Evolutionary conservation across 192 early-diverging fungal species (phyloP).

Genomic region (Funneliformis geosporum): DNA sequence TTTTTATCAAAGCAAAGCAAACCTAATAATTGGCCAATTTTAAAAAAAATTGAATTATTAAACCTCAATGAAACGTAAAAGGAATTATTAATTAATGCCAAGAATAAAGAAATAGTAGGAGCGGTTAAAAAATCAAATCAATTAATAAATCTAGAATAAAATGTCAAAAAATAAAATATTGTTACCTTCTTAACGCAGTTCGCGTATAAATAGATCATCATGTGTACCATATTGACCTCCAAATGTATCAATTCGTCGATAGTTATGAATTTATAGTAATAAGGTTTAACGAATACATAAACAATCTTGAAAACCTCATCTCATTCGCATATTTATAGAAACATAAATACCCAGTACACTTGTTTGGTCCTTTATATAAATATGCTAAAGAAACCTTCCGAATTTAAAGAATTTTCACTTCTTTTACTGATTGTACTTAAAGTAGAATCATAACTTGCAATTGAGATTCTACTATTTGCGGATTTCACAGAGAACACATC

Average conservation of each 20-base stretch:
- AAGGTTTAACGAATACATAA: not conserved
- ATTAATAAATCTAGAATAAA: too few species aligned
- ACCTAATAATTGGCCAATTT: too few species aligned
- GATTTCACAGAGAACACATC: not conserved
- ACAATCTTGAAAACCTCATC: not conserved
- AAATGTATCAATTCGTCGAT: constrained; percentile 17
- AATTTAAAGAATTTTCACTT: not conserved
- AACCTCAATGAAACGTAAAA: too few species aligned
- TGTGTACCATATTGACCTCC: constrained; percentile 13
- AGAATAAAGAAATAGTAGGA: too few species aligned
- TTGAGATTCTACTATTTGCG: not conserved
- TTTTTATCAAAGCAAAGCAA: too few species aligned
- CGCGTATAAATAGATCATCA: constrained; percentile 24
- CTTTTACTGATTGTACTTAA: not conserved
- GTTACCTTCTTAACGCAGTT: too few species aligned
- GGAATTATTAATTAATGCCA: too few species aligned
- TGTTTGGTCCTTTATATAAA: not conserved
- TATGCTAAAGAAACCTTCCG: not conserved
- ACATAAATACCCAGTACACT: constrained; percentile 2
- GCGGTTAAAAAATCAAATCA: too few species aligned
- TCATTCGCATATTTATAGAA: not conserved
- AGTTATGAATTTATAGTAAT: not conserved
- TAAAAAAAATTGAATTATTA: too few species aligned
- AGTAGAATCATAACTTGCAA: not conserved
- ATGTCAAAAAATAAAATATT: too few species aligned